These are phyloP conservation scores for Lasiosphaeria hispida DNA, from an alignment of 495 filamentous ascomycete genomes.

Conservation along the genomic window DNA sequence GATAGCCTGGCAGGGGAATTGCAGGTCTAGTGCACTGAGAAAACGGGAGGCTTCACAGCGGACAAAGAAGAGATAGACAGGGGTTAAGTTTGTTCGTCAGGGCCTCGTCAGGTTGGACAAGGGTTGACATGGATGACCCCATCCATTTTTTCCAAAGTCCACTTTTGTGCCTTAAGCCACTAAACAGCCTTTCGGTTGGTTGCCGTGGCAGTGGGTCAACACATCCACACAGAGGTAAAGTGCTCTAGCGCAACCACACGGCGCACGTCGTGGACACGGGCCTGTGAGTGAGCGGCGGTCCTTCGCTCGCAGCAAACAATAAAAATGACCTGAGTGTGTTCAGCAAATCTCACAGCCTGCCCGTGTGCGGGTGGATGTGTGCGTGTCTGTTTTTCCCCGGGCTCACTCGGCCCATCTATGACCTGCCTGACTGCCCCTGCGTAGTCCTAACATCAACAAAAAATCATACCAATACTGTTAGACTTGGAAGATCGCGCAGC, in stretches of 20 bases:
- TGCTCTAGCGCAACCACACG: not conserved
- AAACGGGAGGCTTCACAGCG: not conserved
- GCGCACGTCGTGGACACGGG: not conserved
- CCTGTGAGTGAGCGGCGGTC: not conserved
- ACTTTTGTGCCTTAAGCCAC: too few relatives aligned
- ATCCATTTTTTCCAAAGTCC: too few relatives aligned
- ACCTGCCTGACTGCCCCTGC: not conserved
- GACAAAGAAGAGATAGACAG: not conserved
- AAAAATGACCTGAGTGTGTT: slow-evolving; percentile 1
- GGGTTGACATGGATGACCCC: too few relatives aligned
- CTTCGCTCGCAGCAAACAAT: not conserved
- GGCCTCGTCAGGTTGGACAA: too few relatives aligned
- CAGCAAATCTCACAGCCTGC: not conserved
- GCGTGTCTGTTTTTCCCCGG: not conserved
- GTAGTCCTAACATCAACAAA: not conserved
- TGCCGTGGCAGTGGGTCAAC: slow-evolving; percentile 13
- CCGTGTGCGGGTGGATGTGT: not conserved
- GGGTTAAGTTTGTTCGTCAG: too few relatives aligned
- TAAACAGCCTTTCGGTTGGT: not conserved
- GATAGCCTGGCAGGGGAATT: not conserved
- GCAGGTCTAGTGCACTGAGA: too few relatives aligned
- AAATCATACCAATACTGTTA: not conserved
- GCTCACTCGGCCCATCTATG: too few relatives aligned
- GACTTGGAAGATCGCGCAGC: not conserved
- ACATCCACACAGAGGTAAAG: not conserved